Evolutionary conservation across 2,329 filamentous ascomycete genomes (phyloP), one percentile per base, ranked within the genome.

Genomic region (Trichoderma guizhouense): DNA sequence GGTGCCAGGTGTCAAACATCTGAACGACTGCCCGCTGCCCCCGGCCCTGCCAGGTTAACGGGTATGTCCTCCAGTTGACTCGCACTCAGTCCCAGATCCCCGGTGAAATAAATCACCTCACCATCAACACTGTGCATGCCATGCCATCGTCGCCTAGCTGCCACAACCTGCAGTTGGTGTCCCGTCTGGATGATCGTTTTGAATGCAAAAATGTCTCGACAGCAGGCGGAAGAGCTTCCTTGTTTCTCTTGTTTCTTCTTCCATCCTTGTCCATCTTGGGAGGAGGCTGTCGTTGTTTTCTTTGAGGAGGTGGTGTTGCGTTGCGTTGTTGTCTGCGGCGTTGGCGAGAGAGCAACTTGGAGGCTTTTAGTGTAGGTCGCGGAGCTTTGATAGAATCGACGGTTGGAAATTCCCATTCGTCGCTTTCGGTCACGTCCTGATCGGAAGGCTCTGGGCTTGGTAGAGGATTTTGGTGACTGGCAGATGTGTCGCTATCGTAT

Each of bases 21-120:
- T 53, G 3, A 26, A 65, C 21, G 62, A 14, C 62, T 65, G 62
- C 62, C 62, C 62, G 62, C 28, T 65, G 62, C 62, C 62, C 62
- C 39, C 28, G 6, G 62, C 39, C 62, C 62, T 65, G 62, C 62
- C 62, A 53, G 62, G 39, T 65, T 65, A 24, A 34, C 62, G 43
- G 62, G 39, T 53, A 53, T 53, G 26, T 1, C 62, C 11, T 53
- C 26, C 26, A 65, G 62, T 53, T 32, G 26, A 65, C 62, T 51
- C 39, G 24, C 9, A 32, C 62, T 65, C 39, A 32, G 5, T 51
- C 28, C 26, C 28, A 65, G 43, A 15, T 15, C 62, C 62, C 39
- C 39, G 14, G 14, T 18, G 5, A 4, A 5, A 0, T 12, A 4
- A 32, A 30, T 65, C 39, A 65, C 39, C 26, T 24, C 43, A 65